These are phyloP conservation scores for Eleusine indica DNA, from an alignment of 176 grass and related monocot genomes.

Conservation along the genomic window DNA sequence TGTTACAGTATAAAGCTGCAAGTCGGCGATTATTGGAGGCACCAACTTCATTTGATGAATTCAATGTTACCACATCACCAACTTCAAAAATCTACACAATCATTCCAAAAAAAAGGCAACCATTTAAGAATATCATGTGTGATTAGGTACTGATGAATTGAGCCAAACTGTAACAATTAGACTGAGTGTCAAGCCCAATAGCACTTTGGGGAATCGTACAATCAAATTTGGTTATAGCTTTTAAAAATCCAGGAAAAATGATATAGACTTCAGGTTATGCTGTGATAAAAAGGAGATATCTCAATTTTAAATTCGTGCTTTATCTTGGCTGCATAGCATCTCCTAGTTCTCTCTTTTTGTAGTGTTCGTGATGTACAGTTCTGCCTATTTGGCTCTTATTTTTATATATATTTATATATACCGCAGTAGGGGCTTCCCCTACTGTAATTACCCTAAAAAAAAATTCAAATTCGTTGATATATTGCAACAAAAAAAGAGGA, in stretches of 20 bases:
- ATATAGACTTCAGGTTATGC: background rate
- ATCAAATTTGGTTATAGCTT: background rate
- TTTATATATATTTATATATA: too few relatives aligned
- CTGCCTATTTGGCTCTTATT: too few relatives aligned
- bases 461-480: background rate
- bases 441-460: too few relatives aligned
- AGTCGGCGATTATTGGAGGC: slow-evolving; percentile 88
- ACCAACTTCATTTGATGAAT: slow-evolving; percentile 65
- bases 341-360: too few relatives aligned
- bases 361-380: too few relatives aligned
- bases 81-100: slow-evolving; percentile 84
- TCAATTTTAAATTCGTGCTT: too few relatives aligned
- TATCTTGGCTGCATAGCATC: too few relatives aligned
- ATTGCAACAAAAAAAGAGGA: background rate
- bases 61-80: slow-evolving; percentile 79
- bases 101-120: slow-evolving; percentile 31
- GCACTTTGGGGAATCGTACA: background rate
- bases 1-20: slow-evolving; percentile 86
- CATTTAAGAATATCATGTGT: slow-evolving; percentile 5
- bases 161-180: background rate
- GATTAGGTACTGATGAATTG: background rate
- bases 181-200: background rate
- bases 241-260: background rate
- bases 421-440: too few relatives aligned
- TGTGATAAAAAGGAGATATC: background rate